Conservation (phyloP, 768 basidiomycete species). For the Calocybe cyanea region DNA sequence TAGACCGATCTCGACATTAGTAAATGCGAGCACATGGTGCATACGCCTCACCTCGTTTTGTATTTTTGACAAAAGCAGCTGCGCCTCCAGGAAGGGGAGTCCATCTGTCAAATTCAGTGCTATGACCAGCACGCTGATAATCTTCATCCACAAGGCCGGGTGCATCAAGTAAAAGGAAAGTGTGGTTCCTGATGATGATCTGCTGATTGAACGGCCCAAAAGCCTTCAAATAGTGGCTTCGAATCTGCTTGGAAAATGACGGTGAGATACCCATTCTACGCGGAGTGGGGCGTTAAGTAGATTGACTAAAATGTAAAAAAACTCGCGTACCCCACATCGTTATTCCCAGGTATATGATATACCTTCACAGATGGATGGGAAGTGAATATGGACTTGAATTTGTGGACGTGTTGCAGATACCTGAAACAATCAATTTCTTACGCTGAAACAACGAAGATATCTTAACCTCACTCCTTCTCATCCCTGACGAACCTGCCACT, state of each 20-base stretch:
- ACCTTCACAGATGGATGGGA: constrained; percentile 33
- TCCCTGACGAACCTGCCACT: constrained; percentile 51
- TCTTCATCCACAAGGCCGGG: constrained; percentile 84
- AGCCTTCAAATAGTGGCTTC: constrained; percentile 50
- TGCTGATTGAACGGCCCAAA: constrained; percentile 72
- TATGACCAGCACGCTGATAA: constrained; percentile 55
- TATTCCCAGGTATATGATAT: constrained; percentile 76
- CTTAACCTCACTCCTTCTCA: constrained; percentile 36
- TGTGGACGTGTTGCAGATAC: constrained; percentile 52
- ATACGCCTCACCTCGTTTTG: constrained; percentile 31
- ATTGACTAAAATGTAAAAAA: not conserved
- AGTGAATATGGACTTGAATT: constrained; percentile 63
- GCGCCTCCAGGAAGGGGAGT: constrained; percentile 47
- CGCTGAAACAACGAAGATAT: not conserved
- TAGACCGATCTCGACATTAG: constrained; percentile 12
- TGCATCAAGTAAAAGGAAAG: constrained; percentile 68
- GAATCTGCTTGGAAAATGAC: constrained; percentile 48
- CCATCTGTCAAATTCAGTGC: constrained; percentile 53
- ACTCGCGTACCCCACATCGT: constrained; percentile 60
- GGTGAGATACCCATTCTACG: constrained; percentile 52
- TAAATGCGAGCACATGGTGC: not conserved
- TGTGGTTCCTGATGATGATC: constrained; percentile 63
- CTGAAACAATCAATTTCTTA: constrained; percentile 31
- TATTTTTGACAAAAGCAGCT: constrained; percentile 54
- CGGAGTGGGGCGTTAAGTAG: constrained; percentile 3